These are phyloP conservation scores for Fusarium sp. DNA, from an alignment of 2,329 filamentous ascomycete species.

Conservation along the genomic window DNA sequence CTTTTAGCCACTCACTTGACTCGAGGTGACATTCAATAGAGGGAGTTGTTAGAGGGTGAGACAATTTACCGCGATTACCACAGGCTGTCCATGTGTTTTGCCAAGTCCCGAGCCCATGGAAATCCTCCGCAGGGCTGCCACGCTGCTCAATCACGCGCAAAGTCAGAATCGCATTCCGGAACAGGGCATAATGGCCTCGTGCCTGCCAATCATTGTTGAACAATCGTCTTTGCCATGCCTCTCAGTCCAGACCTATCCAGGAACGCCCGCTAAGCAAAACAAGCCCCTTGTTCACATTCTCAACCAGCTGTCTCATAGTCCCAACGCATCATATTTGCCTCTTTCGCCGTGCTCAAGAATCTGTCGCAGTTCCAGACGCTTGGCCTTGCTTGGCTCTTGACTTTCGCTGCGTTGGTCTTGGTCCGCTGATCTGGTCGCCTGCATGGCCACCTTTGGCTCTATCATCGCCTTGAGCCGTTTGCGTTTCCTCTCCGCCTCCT, in stretches of 20 bases:
- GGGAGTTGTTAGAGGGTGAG: conserved; percentile 26
- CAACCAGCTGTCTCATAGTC: conserved; percentile 44
- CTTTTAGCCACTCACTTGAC: conserved; percentile 19
- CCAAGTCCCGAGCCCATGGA: conserved; percentile 10
- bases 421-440: conserved; percentile 7
- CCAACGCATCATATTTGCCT: conserved; percentile 51
- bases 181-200: conserved; percentile 25
- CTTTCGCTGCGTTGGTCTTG: conserved; percentile 14
- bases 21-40: conserved; percentile 19
- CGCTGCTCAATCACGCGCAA: conserved; percentile 13
- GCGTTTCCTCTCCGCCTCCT: conserved; percentile 43
- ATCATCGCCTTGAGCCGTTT: conserved; percentile 38
- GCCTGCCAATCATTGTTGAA: conserved; percentile 18
- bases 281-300: conserved; percentile 15
- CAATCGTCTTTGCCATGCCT: conserved; percentile 21
- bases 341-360: conserved; percentile 46
- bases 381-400: conserved; percentile 28
- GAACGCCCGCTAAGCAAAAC: conserved; percentile 26
- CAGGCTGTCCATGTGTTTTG: conserved; percentile 1
- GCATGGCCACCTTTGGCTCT: conserved; percentile 15
- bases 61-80: conserved; percentile 10
- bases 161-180: conserved; percentile 40
- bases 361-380: conserved; percentile 40
- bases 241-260: conserved; percentile 24
- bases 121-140: conserved; percentile 17